Base-by-base conservation (phyloP, 2,329 filamentous ascomycete genomes). In the Diaporthe humulicola region DNA sequence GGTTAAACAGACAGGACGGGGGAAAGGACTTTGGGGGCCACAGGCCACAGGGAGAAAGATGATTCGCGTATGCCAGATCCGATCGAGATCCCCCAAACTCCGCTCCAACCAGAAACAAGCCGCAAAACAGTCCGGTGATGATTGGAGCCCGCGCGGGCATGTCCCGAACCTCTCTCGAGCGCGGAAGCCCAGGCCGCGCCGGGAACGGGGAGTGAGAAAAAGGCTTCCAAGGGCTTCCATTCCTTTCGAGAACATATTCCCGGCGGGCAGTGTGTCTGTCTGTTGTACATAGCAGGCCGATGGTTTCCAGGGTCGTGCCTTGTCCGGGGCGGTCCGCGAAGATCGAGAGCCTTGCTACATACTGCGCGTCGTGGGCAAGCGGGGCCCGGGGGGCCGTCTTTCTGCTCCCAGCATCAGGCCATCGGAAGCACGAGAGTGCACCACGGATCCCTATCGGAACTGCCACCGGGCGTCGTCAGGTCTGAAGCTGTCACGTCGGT, bases 71-170 rank as follows among this genome's bases (percentile, higher is more conserved):
- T 50, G 45, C 19, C 42, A 67, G 61, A 67, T 67, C 61, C 45
- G 64, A 52, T 67, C 64, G 64, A 67, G 64, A 67, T 67, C 45
- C 64, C 64, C 45, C n/a, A 15, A 52, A 15, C 42, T n/a, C 61
- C 42, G 30, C 61, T 38, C 42, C 30, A 33, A 50, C 42, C 42
- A 36, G 42, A 36, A 50, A 48, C 19, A 22, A 48, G 45, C 45
- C n/a, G 45, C 28, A 36, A n/a, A n/a, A 9, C 61, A 33, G 28
- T 14, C 25, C 57, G 15, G 22, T 50, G 60, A 30, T 64, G 60
- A 64, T 64, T 45, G 60, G 60, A 64, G 25, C 56, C 60, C 60
- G 42, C 42, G 64, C 64, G 64, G 64, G 14, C 64, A 48, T 19
- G 30, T 67, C 64, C 61, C 61, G 45, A 67, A 45, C 45, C 36